Conservation (phyloP, 2,329 filamentous ascomycete genomes). For the Aspergillus clavatus region DNA sequence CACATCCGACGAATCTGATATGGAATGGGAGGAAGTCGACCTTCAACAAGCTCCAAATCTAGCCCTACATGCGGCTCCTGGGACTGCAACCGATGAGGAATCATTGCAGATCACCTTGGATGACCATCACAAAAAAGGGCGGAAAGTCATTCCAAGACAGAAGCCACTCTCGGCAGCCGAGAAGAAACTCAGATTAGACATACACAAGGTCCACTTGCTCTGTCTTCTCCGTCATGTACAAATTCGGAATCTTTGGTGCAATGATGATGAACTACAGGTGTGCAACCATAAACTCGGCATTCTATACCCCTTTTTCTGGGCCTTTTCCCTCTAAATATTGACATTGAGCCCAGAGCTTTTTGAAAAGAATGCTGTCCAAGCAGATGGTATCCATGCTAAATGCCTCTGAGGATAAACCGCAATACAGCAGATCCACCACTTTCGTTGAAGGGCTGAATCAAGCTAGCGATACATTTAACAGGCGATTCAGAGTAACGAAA, state of each 20-base stretch:
- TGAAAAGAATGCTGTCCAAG: slow-evolving; percentile 61
- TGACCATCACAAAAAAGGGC: slow-evolving; percentile 22
- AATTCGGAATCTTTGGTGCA: slow-evolving; percentile 83
- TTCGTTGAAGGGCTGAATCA: slow-evolving; percentile 75
- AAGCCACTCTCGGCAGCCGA: slow-evolving; percentile 54
- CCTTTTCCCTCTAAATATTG: slow-evolving; percentile 4
- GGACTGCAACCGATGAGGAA: slow-evolving; percentile 17
- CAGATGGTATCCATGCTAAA: slow-evolving; percentile 65
- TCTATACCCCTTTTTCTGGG: not conserved
- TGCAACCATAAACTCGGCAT: slow-evolving; percentile 5
- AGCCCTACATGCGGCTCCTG: slow-evolving; percentile 16
- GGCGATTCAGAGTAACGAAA: slow-evolving; percentile 65
- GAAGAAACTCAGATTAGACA: slow-evolving; percentile 59
- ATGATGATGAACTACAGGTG: slow-evolving; percentile 64
- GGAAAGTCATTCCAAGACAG: slow-evolving; percentile 34
- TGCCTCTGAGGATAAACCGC: slow-evolving; percentile 61
- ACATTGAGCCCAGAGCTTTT: slow-evolving; percentile 24
- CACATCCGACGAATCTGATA: slow-evolving; percentile 56
- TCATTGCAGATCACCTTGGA: slow-evolving; percentile 38
- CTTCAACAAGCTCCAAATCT: slow-evolving; percentile 32
- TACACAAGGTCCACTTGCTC: slow-evolving; percentile 83
- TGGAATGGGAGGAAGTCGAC: slow-evolving; percentile 61
- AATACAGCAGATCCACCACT: slow-evolving; percentile 70
- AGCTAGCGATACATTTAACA: slow-evolving; percentile 61
- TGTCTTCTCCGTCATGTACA: slow-evolving; percentile 75